A percentile compares a stretch with the other conserved stretches of the same genome.
These are phyloP conservation scores for Tulasnella sp. DNA, from an alignment of 768 basidiomycete genomes.

Conservation along the genomic window DNA sequence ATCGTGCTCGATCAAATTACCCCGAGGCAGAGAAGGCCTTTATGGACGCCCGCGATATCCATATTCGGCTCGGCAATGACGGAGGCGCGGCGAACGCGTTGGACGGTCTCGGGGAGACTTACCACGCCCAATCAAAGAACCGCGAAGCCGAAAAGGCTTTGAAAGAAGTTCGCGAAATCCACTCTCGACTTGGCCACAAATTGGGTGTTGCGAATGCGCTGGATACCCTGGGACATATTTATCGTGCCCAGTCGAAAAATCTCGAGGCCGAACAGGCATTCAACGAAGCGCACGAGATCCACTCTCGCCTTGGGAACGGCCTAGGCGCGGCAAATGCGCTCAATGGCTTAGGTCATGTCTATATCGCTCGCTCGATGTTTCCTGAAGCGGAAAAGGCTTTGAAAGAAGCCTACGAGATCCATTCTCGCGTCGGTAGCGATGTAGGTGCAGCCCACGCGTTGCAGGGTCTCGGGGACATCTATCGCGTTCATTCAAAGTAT, in stretches of 20 bases:
- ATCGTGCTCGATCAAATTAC: neutral
- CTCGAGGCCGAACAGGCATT: neutral
- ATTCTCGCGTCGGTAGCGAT: neutral
- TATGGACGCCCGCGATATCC: neutral
- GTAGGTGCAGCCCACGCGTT: neutral
- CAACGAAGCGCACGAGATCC: neutral
- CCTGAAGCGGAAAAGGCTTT: neutral
- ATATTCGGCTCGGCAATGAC: neutral
- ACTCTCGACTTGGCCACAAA: neutral
- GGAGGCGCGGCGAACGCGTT: neutral
- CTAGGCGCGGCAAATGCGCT: neutral
- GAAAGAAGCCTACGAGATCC: neutral
- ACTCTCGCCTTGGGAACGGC: neutral
- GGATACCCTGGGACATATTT: neutral
- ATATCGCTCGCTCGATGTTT: neutral
- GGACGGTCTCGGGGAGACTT: neutral
- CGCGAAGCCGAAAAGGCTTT: neutral
- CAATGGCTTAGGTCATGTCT: neutral
- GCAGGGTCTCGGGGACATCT: neutral
- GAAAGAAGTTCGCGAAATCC: neutral
- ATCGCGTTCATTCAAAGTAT: neutral
- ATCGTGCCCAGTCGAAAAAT: neutral
- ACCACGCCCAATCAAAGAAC: neutral
- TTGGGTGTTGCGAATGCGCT: neutral
- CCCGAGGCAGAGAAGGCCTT: neutral